Evolutionary conservation across 495 filamentous ascomycete genomes (phyloP).

Genomic region (Penicillium coffeae): DNA sequence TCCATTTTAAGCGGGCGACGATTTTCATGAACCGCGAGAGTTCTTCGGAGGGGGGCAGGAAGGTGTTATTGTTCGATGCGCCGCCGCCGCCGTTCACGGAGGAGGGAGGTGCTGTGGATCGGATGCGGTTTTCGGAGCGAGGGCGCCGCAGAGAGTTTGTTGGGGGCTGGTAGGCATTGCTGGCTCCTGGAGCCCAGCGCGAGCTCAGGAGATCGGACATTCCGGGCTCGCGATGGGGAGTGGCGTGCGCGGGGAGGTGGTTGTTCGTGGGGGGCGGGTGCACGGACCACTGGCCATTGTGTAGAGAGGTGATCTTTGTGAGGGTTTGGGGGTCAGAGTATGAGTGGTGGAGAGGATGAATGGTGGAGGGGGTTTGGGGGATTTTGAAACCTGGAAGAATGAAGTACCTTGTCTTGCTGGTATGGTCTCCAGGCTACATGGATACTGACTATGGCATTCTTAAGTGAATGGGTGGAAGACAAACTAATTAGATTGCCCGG

Average conservation of each 20-base stretch:
- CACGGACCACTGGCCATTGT: slow-evolving; percentile 6
- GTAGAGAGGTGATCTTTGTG: no score
- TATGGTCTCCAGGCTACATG: no score
- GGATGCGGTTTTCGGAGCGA: slow-evolving; percentile 9
- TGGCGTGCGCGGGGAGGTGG: neutral
- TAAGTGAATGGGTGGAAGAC: no score
- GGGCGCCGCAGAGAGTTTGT: slow-evolving; percentile 1
- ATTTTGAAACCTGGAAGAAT: no score
- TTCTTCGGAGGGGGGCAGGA: slow-evolving; percentile 37
- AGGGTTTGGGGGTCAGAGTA: no score
- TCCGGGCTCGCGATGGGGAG: neutral
- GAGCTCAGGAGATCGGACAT: slow-evolving; percentile 29
- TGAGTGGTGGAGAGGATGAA: no score
- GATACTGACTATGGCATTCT: no score
- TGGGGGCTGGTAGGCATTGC: neutral
- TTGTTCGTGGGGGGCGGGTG: neutral
- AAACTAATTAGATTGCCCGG: no score
- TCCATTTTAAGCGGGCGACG: slow-evolving; percentile 56
- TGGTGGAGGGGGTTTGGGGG: no score
- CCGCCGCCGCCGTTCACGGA: neutral
- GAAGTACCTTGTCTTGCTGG: no score
- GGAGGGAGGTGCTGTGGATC: neutral
- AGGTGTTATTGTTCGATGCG: slow-evolving; percentile 13
- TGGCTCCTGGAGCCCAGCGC: slow-evolving; percentile 27
- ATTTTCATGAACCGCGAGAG: slow-evolving; percentile 54